These are phyloP conservation scores for Dunaliella primolecta DNA, from an alignment of 139 green algal genomes.

Conservation along the genomic window DNA sequence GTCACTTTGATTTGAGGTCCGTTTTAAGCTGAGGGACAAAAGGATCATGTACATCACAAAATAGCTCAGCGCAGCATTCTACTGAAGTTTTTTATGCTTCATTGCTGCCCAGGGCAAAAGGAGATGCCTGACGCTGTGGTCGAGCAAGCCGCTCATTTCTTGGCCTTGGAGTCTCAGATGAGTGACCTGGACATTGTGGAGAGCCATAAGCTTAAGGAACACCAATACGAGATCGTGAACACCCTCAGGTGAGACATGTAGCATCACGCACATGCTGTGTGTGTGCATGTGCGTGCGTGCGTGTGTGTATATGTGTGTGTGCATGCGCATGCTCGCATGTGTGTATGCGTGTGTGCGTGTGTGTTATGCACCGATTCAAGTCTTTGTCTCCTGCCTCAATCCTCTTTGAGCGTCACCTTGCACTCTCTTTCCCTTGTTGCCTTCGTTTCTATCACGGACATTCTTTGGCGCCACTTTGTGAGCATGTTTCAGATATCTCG, in stretches of 20 bases:
- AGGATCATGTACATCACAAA: too few species aligned
- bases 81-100: too few species aligned
- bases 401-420: too few species aligned
- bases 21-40: too few species aligned
- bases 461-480: not conserved
- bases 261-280: not conserved
- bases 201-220: conserved; percentile 42
- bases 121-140: conserved; percentile 19
- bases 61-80: too few species aligned
- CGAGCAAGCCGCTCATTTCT: conserved; percentile 24
- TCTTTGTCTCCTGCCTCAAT: too few species aligned
- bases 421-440: not conserved
- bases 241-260: conserved; percentile 18
- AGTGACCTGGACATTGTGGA: conserved; percentile 31
- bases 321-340: not conserved
- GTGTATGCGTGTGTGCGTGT: too few species aligned
- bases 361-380: too few species aligned
- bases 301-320: not conserved
- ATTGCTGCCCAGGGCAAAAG: conserved; percentile 22
- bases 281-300: not conserved
- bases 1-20: too few species aligned
- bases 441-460: conserved; percentile 10
- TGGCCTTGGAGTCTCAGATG: conserved; percentile 26
- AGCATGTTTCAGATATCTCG: not conserved
- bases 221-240: conserved; percentile 45